phyloP scores from a whole-genome alignment of 1,139 yeast genomes.

The Saccharomyces uvarum region DNA sequence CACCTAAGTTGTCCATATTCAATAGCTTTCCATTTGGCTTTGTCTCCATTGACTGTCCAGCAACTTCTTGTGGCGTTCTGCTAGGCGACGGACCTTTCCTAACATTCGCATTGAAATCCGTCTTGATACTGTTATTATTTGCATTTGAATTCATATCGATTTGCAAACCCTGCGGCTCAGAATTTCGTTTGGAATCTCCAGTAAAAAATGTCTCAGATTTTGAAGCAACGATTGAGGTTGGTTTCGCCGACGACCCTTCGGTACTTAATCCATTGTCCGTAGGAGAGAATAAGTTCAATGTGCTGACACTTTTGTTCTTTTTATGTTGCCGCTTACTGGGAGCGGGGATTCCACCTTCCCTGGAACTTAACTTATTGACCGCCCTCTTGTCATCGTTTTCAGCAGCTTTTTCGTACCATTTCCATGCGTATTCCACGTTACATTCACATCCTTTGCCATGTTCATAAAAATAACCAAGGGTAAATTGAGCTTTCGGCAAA shows the following conservation, averaged over 20 bases:
- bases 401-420: conserved; percentile 74
- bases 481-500: conserved; percentile 76
- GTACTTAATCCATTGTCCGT: background rate
- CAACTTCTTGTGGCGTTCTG: background rate
- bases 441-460: conserved; percentile 79
- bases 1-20: background rate
- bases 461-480: conserved; percentile 77
- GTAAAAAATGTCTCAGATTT: background rate
- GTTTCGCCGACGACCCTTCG: background rate
- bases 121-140: background rate
- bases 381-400: conserved; percentile 68
- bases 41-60: background rate
- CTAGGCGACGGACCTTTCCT: background rate
- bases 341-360: background rate
- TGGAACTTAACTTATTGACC: conserved; percentile 24
- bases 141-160: background rate
- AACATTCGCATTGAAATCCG: background rate
- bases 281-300: conserved; percentile 10
- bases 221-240: background rate
- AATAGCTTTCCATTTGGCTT: background rate
- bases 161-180: background rate
- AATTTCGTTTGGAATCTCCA: background rate
- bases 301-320: conserved; percentile 10
- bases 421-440: conserved; percentile 50
- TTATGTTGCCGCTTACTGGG: conserved; percentile 5